Evolutionary conservation across 805 yeast species (phyloP).

Genomic region (Metschnikowia arizonensis): DNA sequence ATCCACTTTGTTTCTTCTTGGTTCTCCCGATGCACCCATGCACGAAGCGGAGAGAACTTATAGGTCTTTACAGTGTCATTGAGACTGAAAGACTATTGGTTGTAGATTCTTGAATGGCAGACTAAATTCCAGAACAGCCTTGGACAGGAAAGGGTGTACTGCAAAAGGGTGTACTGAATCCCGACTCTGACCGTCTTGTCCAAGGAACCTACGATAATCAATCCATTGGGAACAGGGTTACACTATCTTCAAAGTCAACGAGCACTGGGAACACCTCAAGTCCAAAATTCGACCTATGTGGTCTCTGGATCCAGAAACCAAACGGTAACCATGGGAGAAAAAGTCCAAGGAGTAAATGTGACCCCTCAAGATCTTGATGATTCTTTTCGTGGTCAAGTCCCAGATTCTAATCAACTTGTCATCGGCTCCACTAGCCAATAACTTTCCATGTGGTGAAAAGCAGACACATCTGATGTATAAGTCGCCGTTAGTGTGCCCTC

Average conservation of each 20-base stretch:
- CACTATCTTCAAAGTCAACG: conserved; percentile 91
- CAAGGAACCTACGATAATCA: conserved; percentile 93
- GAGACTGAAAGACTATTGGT: too few species aligned
- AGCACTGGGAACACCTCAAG: conserved; percentile 81
- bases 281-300: conserved; percentile 97
- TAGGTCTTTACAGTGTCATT: too few species aligned
- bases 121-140: too few species aligned
- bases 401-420: conserved; percentile 90
- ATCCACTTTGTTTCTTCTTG: too few species aligned
- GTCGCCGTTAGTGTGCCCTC: conserved; percentile 77
- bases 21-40: too few species aligned
- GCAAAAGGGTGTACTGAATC: too few species aligned
- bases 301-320: conserved; percentile 95
- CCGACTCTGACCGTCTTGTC: conserved; percentile 95
- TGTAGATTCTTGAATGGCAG: too few species aligned
- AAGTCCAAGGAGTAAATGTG: conserved; percentile 94
- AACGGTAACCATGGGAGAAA: conserved; percentile 88
- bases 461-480: conserved; percentile 93
- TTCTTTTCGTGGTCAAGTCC: conserved; percentile 84
- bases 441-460: conserved; percentile 90
- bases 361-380: conserved; percentile 82
- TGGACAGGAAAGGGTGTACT: too few species aligned
- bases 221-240: conserved; percentile 95
- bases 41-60: too few species aligned
- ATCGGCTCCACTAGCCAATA: conserved; percentile 90